A percentile compares a stretch with the other conserved stretches of the same genome.
phyloP scores from a whole-genome alignment of 345 rosid genomes.

The Punica granatum region DNA sequence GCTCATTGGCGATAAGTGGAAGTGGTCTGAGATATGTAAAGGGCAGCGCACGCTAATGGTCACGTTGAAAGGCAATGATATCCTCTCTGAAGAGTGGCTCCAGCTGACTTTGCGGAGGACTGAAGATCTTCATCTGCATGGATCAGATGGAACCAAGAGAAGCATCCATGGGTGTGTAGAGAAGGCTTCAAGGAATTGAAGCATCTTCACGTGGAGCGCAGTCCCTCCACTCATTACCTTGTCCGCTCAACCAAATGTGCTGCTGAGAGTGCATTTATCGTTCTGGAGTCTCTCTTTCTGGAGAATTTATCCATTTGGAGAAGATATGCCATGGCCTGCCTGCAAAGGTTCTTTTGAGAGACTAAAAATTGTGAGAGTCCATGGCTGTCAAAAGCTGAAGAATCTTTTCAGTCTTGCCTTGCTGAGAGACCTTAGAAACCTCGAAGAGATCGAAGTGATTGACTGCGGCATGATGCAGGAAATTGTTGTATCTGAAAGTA shows the following conservation, averaged over 20 bases:
- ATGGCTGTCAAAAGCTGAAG: slow-evolving; percentile 3
- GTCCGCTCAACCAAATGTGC: background rate
- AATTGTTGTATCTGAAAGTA: slow-evolving; percentile 6
- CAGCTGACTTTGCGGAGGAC: background rate
- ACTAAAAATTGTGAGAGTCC: slow-evolving; percentile 9
- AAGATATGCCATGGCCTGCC: slow-evolving; percentile 8
- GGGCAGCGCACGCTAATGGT: background rate
- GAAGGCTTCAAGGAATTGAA: background rate
- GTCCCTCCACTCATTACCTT: background rate
- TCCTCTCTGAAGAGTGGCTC: background rate
- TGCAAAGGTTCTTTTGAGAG: slow-evolving; percentile 7
- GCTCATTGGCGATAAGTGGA: background rate
- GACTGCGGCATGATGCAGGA: slow-evolving; percentile 9
- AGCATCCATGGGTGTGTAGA: background rate
- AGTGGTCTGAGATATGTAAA: background rate
- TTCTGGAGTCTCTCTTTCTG: slow-evolving; percentile 12
- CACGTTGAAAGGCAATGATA: background rate
- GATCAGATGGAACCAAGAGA: background rate
- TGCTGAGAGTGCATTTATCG: background rate
- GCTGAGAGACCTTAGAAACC: slow-evolving; percentile 7
- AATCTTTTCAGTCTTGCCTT: slow-evolving; percentile 11
- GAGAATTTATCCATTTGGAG: slow-evolving; percentile 3
- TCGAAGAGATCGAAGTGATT: slow-evolving; percentile 14
- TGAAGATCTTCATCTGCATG: background rate
- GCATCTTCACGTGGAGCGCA: background rate